A percentile compares a stretch with the other conserved stretches of the same genome.
Evolutionary conservation across 495 filamentous ascomycete genomes (phyloP).

Genomic region (Achaetomiella virescens): DNA sequence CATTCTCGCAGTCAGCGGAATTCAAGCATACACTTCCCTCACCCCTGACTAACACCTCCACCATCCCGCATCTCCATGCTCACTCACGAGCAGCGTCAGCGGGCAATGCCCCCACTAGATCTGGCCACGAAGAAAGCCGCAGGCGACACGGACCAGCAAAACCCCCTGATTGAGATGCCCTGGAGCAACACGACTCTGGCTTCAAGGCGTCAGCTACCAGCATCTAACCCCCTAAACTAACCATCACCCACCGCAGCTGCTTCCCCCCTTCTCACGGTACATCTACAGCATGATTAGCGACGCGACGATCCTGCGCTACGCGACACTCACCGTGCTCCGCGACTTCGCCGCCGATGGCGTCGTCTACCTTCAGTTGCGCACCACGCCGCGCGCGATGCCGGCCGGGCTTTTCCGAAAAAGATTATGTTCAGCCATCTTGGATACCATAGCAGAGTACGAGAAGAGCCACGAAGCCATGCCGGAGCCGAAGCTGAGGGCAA

Average conservation of each 20-base stretch:
- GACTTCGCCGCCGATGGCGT: slow-evolving; percentile 69
- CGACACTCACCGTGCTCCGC: slow-evolving; percentile 62
- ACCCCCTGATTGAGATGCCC: slow-evolving; percentile 66
- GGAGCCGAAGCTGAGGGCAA: slow-evolving; percentile 41
- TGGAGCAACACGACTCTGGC: slow-evolving; percentile 62
- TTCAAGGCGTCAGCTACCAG: slow-evolving; percentile 55
- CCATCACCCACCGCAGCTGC: slow-evolving; percentile 38
- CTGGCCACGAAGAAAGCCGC: slow-evolving; percentile 54
- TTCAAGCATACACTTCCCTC: background rate
- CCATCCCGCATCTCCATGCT: slow-evolving; percentile 60
- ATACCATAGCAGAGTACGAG: slow-evolving; percentile 48
- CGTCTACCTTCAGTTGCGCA: slow-evolving; percentile 74
- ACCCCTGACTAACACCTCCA: background rate
- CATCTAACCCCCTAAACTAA: slow-evolving; percentile 21
- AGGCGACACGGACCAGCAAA: slow-evolving; percentile 50
- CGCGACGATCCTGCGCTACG: slow-evolving; percentile 47
- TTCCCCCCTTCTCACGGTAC: slow-evolving; percentile 70
- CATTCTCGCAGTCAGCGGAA: too few relatives aligned
- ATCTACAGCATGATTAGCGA: slow-evolving; percentile 69
- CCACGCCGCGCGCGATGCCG: slow-evolving; percentile 63
- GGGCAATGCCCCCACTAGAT: slow-evolving; percentile 68
- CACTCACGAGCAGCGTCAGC: slow-evolving; percentile 78
- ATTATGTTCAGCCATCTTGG: slow-evolving; percentile 61
- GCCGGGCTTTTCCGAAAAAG: slow-evolving; percentile 47
- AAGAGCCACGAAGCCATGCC: slow-evolving; percentile 1